phyloP scores from a whole-genome alignment of 306 rosid species.

The Vicia villosa region DNA sequence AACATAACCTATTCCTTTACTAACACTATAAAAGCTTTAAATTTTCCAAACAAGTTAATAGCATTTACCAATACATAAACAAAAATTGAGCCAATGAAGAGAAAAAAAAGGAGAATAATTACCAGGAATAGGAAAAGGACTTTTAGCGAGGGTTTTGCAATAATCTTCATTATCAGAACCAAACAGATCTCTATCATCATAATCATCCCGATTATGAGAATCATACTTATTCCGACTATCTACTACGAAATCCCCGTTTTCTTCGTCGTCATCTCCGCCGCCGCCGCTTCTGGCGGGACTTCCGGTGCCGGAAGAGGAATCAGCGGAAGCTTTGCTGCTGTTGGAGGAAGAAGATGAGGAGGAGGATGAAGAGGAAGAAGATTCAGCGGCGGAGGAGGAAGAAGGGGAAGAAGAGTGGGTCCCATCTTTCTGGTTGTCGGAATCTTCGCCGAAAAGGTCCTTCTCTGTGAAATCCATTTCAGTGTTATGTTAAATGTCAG shows the following conservation, averaged over 20 bases:
- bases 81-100: neutral
- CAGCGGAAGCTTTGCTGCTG: conserved; percentile 58
- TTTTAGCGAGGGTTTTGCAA: conserved; percentile 72
- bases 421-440: conserved; percentile 56
- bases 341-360: conserved; percentile 68
- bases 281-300: conserved; percentile 45
- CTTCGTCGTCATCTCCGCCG: conserved; percentile 52
- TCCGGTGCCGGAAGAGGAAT: conserved; percentile 58
- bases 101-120: conserved; percentile 15
- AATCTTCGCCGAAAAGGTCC: conserved; percentile 76
- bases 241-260: conserved; percentile 59
- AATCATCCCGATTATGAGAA: neutral
- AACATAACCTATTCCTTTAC: neutral
- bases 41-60: neutral
- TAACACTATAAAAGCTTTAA: neutral
- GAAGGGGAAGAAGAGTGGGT: conserved; percentile 68
- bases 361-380: conserved; percentile 61
- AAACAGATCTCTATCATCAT: conserved; percentile 72
- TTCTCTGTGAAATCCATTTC: conserved; percentile 74
- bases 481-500: neutral
- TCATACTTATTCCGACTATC: conserved; percentile 30
- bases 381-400: conserved; percentile 45
- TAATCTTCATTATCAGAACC: conserved; percentile 88
- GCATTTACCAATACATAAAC: neutral
- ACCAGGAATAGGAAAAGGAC: conserved; percentile 85